Evolutionary conservation across 1,284 basidiomycete species (phyloP), one percentile per base, ranked within the genome.

Genomic region (Salmacisia buchloeana): DNA sequence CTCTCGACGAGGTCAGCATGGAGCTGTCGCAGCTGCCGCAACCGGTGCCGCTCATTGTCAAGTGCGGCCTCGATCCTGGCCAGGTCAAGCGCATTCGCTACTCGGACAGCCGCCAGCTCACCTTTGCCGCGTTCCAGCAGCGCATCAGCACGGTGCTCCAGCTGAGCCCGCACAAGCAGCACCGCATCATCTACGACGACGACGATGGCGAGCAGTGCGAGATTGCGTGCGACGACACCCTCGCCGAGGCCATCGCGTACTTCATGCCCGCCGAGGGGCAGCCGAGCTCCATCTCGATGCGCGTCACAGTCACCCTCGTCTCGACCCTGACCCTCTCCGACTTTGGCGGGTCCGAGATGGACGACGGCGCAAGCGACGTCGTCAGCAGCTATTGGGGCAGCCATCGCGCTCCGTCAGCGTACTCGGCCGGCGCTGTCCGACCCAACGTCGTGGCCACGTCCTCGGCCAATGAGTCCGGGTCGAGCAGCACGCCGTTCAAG

Each of bases 201-300:
- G 58, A 59, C 31, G 58, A 59, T 21, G 58, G 58, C 15, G 58
- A 59, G 29, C 35, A 43, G 58, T 59, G 58, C 58, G 58, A 59
- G 39, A 45, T 59, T 29, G 41, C 35, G 10, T 59, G 38, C 58
- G 58, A 59, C 21, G 58, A 41, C 25, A 39, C 34, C 38, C 31
- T 59, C 1, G 38, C 34, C 3, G 58, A 59, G 25, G 58, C 58
- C 15, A 41, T 59, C 39, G n/a, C 58, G 23, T 59, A 43, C 41
- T 59, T 59, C 41, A 59, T 27, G 38, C 58, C 58, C 15, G 25
- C 49, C 49, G 21, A 29, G 29, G 49, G 49, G 21, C 49, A 54
- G 49, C 9, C 34, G 27, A 33, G 29, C 2, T 54, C 49, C 49
- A 54, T 54, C 49, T 54, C 49, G 3, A 54, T 54, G 49, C 12